Evolutionary conservation across 2,329 filamentous ascomycete genomes (phyloP), one percentile per base, ranked within the genome.

Genomic region (Hymenoscyphus occultus): DNA sequence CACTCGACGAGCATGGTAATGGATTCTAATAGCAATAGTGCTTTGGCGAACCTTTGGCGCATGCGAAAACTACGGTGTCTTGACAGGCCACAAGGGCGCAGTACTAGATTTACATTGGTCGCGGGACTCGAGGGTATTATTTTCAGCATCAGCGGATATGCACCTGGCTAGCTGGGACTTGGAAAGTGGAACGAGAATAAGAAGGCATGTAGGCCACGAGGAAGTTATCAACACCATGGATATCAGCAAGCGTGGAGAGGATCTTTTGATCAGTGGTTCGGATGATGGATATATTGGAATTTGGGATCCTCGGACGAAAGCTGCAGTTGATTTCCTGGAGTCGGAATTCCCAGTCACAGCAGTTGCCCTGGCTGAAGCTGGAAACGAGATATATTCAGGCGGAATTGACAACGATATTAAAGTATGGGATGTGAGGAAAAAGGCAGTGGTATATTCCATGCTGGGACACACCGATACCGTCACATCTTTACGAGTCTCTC

Each of bases 401-500:
- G 91, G 93, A 28, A 97, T 99, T 71, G 95, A 98, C 79, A 97
- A 98, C 75, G 93, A 96, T 72, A 96, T 99, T 76, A 92, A 93
- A 73, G 93, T 96, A 22, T 99, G 95, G 94, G 95, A 99, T 78
- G 80, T 98, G 74, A 88, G 95, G 70, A 98, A 97, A 81, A 93
- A 96, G 78, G 86, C 90, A 6, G 86, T 96, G 2, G 87, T 92
- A 5, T 97, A 98, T 78, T 90, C 90, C 1, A 89, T 99, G 83
- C 79, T 90, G 13, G 95, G 95, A 0, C 95, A 99, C 76, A 90
- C 87, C 62, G 95, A 99, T 75, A 98, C 94, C 0, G 83, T 99
- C 68, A 96, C 93, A 2, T 96, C 93, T 13, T 82, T 99, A 58
- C 84, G 90, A 62, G 86, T 98, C n/a, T 97, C 94, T 1, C 94